Percentiles rank a stretch among this genome's conserved stretches.
Evolutionary conservation across 225 moss, liverwort and hornwort genomes (phyloP).

Genomic region (Bryoerythrophyllum caledonicum): DNA sequence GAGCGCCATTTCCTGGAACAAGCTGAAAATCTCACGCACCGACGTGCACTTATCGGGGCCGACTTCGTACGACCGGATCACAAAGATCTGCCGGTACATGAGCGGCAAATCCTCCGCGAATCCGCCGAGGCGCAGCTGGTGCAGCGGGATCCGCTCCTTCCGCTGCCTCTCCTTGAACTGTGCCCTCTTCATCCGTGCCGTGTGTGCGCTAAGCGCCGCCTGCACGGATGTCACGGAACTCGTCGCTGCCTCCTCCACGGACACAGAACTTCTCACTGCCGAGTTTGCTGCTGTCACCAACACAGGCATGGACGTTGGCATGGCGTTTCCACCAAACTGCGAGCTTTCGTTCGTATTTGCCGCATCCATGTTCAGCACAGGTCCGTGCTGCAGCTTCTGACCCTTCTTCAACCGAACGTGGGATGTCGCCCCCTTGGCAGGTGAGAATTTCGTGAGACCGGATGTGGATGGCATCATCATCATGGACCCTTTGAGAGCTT

Average conservation of each 20-base stretch:
- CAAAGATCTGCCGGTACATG: constrained; percentile 44
- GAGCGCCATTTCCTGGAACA: constrained; percentile 49
- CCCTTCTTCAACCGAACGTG: background rate
- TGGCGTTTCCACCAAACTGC: background rate
- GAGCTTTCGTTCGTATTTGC: background rate
- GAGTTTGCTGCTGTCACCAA: background rate
- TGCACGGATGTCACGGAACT: constrained; percentile 4
- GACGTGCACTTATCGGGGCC: constrained; percentile 38
- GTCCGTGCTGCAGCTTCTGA: background rate
- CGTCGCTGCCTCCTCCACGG: constrained; percentile 10
- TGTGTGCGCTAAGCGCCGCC: background rate
- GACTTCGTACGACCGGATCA: constrained; percentile 45
- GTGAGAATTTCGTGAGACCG: background rate
- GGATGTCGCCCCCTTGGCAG: background rate
- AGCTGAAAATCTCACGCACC: constrained; percentile 31
- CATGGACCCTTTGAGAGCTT: background rate
- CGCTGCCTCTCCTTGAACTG: constrained; percentile 22
- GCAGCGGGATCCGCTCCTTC: constrained; percentile 26
- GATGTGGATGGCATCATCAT: background rate
- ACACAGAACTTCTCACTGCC: background rate
- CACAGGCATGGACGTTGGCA: background rate
- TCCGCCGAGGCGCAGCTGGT: constrained; percentile 41
- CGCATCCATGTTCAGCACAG: constrained; percentile 22
- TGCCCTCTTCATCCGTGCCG: background rate
- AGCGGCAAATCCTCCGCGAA: constrained; percentile 27